Conservation (phyloP, 2,329 filamentous ascomycete genomes). For the Cladophialophora bantiana region DNA sequence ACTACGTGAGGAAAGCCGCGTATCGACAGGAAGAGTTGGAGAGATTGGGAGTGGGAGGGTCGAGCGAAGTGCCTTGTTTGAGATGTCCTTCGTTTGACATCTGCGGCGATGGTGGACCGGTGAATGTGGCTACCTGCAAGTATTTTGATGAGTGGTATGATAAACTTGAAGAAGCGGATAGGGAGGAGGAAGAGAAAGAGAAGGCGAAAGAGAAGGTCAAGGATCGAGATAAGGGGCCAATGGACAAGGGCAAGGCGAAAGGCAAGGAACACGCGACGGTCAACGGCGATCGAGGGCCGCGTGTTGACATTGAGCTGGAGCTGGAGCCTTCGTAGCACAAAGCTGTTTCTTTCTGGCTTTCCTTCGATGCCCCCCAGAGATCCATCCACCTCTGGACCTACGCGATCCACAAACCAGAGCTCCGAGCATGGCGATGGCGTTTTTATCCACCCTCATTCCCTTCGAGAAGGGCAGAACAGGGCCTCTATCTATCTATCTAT, state of each 20-base stretch:
- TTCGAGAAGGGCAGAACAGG: no score
- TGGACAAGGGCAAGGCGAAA: constrained; percentile 12
- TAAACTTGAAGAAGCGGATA: constrained; percentile 40
- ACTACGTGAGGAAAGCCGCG: constrained; percentile 35
- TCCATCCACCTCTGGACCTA: background rate
- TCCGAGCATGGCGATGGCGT: background rate
- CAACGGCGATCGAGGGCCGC: constrained; percentile 18
- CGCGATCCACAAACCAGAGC: background rate
- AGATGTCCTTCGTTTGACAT: constrained; percentile 91
- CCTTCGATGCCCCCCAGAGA: background rate
- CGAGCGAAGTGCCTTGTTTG: constrained; percentile 89
- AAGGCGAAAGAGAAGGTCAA: constrained; percentile 16
- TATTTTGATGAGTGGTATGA: constrained; percentile 88
- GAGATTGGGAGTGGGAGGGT: constrained; percentile 67
- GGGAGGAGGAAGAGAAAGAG: constrained; percentile 22
- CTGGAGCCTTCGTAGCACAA: constrained; percentile 13
- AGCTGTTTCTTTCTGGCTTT: background rate
- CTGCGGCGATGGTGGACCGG: constrained; percentile 87
- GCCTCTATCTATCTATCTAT: background rate
- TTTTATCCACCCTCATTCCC: no score
- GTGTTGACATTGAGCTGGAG: constrained; percentile 26
- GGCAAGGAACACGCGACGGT: background rate
- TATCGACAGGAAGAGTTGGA: constrained; percentile 46
- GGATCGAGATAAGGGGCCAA: constrained; percentile 10
- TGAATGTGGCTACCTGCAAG: constrained; percentile 86